Conservation (phyloP, 163 green algal species). For the Chlamydomonas reinhardtii region DNA sequence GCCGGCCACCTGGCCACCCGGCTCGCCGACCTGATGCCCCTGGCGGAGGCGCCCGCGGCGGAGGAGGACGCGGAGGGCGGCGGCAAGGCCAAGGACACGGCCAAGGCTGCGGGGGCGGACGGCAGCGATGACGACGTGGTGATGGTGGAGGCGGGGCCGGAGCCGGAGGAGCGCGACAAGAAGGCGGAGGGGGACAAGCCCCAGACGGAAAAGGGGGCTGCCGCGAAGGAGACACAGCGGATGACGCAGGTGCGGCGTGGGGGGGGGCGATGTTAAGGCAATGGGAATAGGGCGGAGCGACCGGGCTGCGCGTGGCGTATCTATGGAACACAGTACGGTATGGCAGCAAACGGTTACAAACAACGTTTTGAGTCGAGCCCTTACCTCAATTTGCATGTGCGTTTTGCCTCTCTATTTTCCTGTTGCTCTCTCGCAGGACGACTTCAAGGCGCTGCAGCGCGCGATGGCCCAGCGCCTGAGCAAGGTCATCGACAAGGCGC, state of each 20-base stretch:
- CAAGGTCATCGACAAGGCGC: neutral
- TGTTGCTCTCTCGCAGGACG: neutral
- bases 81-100: neutral
- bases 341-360: too few relatives aligned
- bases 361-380: too few relatives aligned
- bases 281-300: too few relatives aligned
- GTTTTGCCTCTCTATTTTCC: too few relatives aligned
- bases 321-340: neutral
- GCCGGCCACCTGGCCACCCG: neutral
- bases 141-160: neutral
- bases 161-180: neutral
- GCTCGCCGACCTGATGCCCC: neutral
- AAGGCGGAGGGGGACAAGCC: neutral
- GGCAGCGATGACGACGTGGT: neutral
- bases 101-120: neutral
- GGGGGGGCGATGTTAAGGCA: neutral
- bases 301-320: neutral
- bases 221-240: neutral
- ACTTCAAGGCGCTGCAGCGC: neutral
- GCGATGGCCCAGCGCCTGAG: neutral
- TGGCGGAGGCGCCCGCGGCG: neutral
- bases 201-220: neutral
- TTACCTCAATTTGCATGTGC: too few relatives aligned
- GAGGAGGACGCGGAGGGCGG: neutral
- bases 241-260: neutral